These are phyloP conservation scores for Pelargonium citronellum DNA, from an alignment of 441 rosid species.

Conservation along the genomic window DNA sequence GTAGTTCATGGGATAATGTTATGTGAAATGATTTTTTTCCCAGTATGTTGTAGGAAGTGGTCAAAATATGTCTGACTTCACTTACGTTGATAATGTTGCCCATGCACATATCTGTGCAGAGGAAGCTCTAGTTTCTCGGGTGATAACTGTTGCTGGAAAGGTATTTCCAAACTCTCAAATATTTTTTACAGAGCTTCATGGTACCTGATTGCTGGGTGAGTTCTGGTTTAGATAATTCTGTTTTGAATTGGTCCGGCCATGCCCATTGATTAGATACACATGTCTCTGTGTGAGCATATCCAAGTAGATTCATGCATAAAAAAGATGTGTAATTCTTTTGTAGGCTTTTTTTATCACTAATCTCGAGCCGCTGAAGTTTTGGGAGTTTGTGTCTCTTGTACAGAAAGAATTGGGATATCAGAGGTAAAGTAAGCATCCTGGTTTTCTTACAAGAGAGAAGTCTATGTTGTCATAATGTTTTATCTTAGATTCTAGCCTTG, in stretches of 20 bases:
- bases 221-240: background rate
- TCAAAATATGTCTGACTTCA: conserved; percentile 83
- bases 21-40: conserved; percentile 32
- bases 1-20: background rate
- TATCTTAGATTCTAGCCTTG: background rate
- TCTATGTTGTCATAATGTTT: background rate
- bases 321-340: conserved; percentile 23
- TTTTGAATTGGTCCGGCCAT: background rate
- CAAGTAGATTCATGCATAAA: background rate
- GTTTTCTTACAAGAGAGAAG: conserved; percentile 6
- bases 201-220: conserved; percentile 1
- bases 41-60: conserved; percentile 82
- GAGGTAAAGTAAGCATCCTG: conserved; percentile 45
- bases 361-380: conserved; percentile 63
- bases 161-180: conserved; percentile 30
- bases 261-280: conserved; percentile 1
- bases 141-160: conserved; percentile 81
- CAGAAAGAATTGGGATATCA: conserved; percentile 72
- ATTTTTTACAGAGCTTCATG: conserved; percentile 3
- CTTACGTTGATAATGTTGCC: conserved; percentile 70
- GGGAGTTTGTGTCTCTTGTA: conserved; percentile 61
- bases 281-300: background rate
- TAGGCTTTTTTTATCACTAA: conserved; percentile 90
- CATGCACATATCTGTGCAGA: conserved; percentile 80
- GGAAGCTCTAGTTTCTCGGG: conserved; percentile 62